These are phyloP conservation scores for Cryphonectria nitschkei DNA, from an alignment of 2,329 filamentous ascomycete genomes.

Conservation along the genomic window DNA sequence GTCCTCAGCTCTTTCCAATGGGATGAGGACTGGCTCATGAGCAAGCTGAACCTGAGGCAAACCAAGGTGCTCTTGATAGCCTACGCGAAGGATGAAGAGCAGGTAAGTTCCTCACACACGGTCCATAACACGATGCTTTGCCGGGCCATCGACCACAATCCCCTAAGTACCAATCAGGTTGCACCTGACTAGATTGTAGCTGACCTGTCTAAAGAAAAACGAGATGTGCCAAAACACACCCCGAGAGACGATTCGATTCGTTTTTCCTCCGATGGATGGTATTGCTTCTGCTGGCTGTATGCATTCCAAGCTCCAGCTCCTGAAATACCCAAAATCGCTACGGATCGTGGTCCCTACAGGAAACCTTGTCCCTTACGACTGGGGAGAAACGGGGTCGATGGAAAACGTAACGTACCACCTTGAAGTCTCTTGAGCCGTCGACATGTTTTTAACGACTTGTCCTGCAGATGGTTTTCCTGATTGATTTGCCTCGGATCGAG, in stretches of 20 bases:
- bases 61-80: conserved; percentile 68
- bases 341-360: conserved; percentile 85
- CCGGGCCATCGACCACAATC: not conserved
- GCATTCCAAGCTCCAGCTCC: conserved; percentile 92
- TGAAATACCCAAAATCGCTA: conserved; percentile 76
- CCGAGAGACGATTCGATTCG: conserved; percentile 63
- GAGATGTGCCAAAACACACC: conserved; percentile 55
- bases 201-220: conserved; percentile 45
- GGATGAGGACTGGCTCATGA: conserved; percentile 79
- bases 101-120: conserved; percentile 46
- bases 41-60: conserved; percentile 64
- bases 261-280: conserved; percentile 78
- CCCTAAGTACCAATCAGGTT: not conserved
- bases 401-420: conserved; percentile 69
- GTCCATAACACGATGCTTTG: not conserved
- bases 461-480: conserved; percentile 76
- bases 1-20: conserved; percentile 87
- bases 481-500: conserved; percentile 77
- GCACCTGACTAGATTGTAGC: conserved; percentile 11
- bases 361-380: conserved; percentile 84
- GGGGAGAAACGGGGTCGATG: conserved; percentile 83
- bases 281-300: conserved; percentile 66
- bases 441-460: conserved; percentile 28
- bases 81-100: conserved; percentile 55
- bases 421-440: not conserved